These are phyloP conservation scores for Nicotiana sylvestris DNA, from an alignment of 257 asterid species.

Conservation along the genomic window DNA sequence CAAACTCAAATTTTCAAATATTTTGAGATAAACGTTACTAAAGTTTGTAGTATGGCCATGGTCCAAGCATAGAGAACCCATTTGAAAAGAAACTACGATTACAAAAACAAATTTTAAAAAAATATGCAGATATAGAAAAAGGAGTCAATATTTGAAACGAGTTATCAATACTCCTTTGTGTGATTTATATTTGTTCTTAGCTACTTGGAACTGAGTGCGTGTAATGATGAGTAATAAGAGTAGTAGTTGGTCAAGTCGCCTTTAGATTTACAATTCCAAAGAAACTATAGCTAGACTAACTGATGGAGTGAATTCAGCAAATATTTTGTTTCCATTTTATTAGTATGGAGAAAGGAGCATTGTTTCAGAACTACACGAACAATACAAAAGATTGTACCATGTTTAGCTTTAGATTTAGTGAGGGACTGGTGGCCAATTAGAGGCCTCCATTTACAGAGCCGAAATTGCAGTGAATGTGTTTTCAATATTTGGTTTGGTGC, in stretches of 20 bases:
- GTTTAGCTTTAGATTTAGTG: slow-evolving; percentile 49
- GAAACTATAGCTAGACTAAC: slow-evolving; percentile 10
- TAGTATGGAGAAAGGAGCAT: slow-evolving; percentile 16
- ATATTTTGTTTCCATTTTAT: slow-evolving; percentile 40
- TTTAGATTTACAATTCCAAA: slow-evolving; percentile 14
- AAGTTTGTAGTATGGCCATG: too few species aligned
- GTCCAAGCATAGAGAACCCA: too few species aligned
- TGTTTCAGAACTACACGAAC: slow-evolving; percentile 33
- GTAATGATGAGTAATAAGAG: slow-evolving; percentile 21
- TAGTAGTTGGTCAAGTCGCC: slow-evolving; percentile 6
- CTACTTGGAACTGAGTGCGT: neutral
- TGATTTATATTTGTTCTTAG: neutral
- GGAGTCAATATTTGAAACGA: neutral
- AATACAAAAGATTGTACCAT: slow-evolving; percentile 56
- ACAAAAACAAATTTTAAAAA: too few species aligned
- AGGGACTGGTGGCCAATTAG: neutral
- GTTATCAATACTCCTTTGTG: neutral
- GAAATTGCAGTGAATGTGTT: neutral
- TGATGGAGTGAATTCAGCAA: slow-evolving; percentile 18
- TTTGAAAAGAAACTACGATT: too few species aligned
- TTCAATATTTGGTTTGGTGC: neutral
- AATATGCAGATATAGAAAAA: neutral
- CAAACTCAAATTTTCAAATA: too few species aligned
- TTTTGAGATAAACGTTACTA: too few species aligned
- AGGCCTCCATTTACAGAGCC: neutral